A percentile compares a stretch with the other conserved stretches of the same genome.
These are phyloP conservation scores for Colletotrichum euphorbiae DNA, from an alignment of 2,329 filamentous ascomycete genomes.

Conservation along the genomic window DNA sequence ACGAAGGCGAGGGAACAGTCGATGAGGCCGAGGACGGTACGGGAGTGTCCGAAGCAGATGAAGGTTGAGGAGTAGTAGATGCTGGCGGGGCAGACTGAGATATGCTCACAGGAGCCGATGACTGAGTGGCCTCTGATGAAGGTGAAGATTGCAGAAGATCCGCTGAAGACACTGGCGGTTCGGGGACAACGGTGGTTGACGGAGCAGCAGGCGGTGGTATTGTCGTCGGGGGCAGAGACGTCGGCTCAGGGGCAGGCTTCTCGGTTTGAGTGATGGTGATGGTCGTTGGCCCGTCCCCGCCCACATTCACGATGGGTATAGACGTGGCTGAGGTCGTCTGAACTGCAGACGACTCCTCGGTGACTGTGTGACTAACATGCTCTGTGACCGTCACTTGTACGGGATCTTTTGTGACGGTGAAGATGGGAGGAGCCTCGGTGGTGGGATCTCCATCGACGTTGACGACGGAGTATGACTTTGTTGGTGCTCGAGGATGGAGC, in stretches of 20 bases:
- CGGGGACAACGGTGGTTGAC: background rate
- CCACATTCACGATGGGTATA: conserved; percentile 47
- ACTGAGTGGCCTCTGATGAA: background rate
- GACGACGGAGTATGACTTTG: conserved; percentile 51
- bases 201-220: conserved; percentile 3
- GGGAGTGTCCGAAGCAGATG: background rate
- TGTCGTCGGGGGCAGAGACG: conserved; percentile 1
- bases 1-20: background rate
- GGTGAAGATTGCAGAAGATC: background rate
- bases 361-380: conserved; percentile 46
- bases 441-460: conserved; percentile 43
- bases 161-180: conserved; percentile 1
- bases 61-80: background rate
- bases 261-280: conserved; percentile 30
- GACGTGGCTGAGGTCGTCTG: conserved; percentile 44
- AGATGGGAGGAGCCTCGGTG: conserved; percentile 39
- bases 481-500: conserved; percentile 28
- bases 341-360: conserved; percentile 39
- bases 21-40: background rate
- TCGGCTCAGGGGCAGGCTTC: conserved; percentile 10
- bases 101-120: background rate
- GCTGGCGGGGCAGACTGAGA: background rate
- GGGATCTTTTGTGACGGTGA: conserved; percentile 47
- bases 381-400: conserved; percentile 45
- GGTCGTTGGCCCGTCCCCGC: conserved; percentile 24